phyloP scores from a whole-genome alignment of 192 early-diverging fungal genomes.

The Rhizophagus sp. region DNA sequence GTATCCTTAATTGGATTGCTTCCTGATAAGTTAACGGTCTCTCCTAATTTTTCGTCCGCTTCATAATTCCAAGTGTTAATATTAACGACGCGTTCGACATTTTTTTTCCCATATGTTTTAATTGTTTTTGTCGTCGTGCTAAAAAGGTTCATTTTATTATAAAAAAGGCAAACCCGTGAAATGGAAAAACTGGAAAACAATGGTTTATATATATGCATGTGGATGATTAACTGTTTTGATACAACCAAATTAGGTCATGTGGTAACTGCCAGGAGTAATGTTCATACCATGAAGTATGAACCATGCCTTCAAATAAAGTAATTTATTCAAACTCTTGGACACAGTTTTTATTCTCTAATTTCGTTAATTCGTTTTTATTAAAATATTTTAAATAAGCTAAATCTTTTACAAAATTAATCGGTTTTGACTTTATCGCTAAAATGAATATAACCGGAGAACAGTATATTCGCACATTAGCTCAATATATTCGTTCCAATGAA shows the following conservation, averaged over 20 bases:
- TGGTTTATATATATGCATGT: not conserved
- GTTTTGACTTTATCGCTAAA: not conserved
- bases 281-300: too few species aligned
- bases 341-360: too few species aligned
- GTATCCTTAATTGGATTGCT: not conserved
- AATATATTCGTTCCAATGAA: constrained; percentile 56
- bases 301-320: too few species aligned
- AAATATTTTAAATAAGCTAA: too few species aligned
- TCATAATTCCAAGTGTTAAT: not conserved
- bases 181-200: not conserved
- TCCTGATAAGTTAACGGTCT: not conserved
- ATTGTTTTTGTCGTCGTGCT: not conserved
- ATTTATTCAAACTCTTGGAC: too few species aligned
- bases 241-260: not conserved
- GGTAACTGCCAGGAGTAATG: not conserved
- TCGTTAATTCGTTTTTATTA: too few species aligned
- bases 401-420: too few species aligned
- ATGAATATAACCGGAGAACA: constrained; percentile 46
- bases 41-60: too few species aligned
- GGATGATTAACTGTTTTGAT: too few species aligned
- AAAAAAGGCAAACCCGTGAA: too few species aligned
- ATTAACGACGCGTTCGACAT: constrained; percentile 1
- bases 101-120: constrained; percentile 29
- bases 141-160: constrained; percentile 9
- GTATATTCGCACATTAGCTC: constrained; percentile 56